Conservation (phyloP, 2,329 filamentous ascomycete genomes). For the Nannizziopsis barbatae region DNA sequence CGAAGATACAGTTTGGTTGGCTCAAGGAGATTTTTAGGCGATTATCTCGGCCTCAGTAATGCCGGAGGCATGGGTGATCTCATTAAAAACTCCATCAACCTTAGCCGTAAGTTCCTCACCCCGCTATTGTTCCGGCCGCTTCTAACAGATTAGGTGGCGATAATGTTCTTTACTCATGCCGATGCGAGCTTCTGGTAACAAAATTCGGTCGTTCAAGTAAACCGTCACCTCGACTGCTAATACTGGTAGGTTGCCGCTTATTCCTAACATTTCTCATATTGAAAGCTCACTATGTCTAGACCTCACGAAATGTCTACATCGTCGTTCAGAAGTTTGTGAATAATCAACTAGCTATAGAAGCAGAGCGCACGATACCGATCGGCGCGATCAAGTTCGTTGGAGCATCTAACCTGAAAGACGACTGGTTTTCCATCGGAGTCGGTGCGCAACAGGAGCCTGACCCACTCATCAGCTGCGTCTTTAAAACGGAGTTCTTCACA, state of each 20-base stretch:
- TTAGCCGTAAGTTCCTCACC: conserved; percentile 44
- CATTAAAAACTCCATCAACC: conserved; percentile 61
- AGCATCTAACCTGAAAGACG: conserved; percentile 70
- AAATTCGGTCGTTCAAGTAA: conserved; percentile 97
- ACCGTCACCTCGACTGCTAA: conserved; percentile 68
- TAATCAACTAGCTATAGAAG: conserved; percentile 65
- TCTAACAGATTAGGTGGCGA: conserved; percentile 41
- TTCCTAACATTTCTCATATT: background rate
- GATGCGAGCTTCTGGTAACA: conserved; percentile 77
- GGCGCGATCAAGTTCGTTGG: conserved; percentile 83
- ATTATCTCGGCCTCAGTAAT: conserved; percentile 84
- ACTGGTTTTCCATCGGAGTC: conserved; percentile 90
- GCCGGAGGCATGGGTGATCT: conserved; percentile 67
- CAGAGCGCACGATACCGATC: conserved; percentile 71
- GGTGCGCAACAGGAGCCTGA: conserved; percentile 87
- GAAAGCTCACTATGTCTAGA: conserved; percentile 33
- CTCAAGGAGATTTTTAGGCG: conserved; percentile 82
- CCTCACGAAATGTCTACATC: conserved; percentile 76
- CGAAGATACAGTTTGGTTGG: conserved; percentile 83
- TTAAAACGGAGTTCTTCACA: conserved; percentile 96
- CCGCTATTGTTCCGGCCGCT: background rate
- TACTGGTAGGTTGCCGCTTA: conserved; percentile 45
- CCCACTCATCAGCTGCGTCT: conserved; percentile 80
- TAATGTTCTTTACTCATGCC: conserved; percentile 74
- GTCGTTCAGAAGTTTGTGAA: conserved; percentile 75